Percentiles rank a stretch among this genome's conserved stretches.
phyloP scores from a whole-genome alignment of 2,329 filamentous ascomycete genomes.

The Exserohilum turcica region DNA sequence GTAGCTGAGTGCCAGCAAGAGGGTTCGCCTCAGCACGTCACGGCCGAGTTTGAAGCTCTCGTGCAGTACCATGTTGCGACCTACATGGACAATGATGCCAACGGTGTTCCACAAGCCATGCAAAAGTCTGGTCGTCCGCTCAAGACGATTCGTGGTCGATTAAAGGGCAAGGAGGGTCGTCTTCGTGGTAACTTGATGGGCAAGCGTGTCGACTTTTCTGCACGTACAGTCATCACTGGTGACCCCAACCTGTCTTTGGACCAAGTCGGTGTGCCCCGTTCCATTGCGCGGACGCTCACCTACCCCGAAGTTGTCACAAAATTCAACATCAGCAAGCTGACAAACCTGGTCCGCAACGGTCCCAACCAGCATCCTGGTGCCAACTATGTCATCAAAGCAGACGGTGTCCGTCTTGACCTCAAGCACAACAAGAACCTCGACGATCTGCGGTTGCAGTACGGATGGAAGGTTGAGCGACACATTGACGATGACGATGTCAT shows the following conservation, averaged over 20 bases:
- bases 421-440: constrained; percentile 88
- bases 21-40: constrained; percentile 88
- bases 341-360: constrained; percentile 87
- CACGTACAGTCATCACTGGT: constrained; percentile 98
- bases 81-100: constrained; percentile 99
- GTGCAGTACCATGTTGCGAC: constrained; percentile 98
- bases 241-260: constrained; percentile 96
- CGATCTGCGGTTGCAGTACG: constrained; percentile 86
- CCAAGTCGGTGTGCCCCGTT: constrained; percentile 94
- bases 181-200: constrained; percentile 99
- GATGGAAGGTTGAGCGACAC: constrained; percentile 98
- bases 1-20: constrained; percentile 89
- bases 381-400: constrained; percentile 92
- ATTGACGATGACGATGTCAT: constrained; percentile 96
- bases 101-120: constrained; percentile 88
- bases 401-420: constrained; percentile 92
- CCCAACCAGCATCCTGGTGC: constrained; percentile 95
- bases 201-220: constrained; percentile 94
- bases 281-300: constrained; percentile 88
- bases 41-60: constrained; percentile 86
- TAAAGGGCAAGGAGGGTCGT: constrained; percentile 99
- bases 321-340: constrained; percentile 94
- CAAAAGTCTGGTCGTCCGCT: constrained; percentile 97
- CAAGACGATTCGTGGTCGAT: constrained; percentile 92
- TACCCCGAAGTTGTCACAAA: constrained; percentile 97